phyloP scores from a whole-genome alignment of 2,329 filamentous ascomycete genomes.

The Penicillium sp. region DNA sequence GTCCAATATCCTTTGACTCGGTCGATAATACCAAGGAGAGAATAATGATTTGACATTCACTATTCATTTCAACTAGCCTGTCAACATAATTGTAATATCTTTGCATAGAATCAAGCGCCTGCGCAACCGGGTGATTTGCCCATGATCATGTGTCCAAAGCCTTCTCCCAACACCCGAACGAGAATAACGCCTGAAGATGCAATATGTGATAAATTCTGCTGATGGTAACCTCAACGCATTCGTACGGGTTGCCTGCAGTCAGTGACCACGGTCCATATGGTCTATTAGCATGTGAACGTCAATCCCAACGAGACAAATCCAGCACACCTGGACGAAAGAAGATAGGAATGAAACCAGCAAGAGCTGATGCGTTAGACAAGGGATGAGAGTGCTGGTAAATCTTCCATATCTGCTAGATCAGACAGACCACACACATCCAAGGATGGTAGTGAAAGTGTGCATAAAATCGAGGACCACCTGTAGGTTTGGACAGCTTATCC shows the following conservation, averaged over 20 bases:
- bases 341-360: not conserved
- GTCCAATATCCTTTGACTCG: not conserved
- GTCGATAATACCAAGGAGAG: not conserved
- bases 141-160: conserved; percentile 3
- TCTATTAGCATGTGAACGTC: not conserved
- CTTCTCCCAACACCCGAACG: not conserved
- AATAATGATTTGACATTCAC: not conserved
- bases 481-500: conserved; percentile 23
- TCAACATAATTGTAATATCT: not conserved
- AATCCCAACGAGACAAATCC: not conserved
- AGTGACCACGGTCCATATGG: not conserved
- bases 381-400: not conserved
- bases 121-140: conserved; percentile 3
- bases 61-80: not conserved
- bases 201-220: conserved; percentile 8
- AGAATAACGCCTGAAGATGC: conserved; percentile 14
- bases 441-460: conserved; percentile 2
- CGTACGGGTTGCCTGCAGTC: not conserved
- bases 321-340: not conserved
- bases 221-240: not conserved
- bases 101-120: conserved; percentile 7
- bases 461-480: conserved; percentile 3
- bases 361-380: not conserved
- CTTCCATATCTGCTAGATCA: not conserved
- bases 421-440: not conserved